Percentiles rank a stretch among this genome's conserved stretches.
phyloP scores from a whole-genome alignment of 805 yeast species.

The Candida boleticola region DNA sequence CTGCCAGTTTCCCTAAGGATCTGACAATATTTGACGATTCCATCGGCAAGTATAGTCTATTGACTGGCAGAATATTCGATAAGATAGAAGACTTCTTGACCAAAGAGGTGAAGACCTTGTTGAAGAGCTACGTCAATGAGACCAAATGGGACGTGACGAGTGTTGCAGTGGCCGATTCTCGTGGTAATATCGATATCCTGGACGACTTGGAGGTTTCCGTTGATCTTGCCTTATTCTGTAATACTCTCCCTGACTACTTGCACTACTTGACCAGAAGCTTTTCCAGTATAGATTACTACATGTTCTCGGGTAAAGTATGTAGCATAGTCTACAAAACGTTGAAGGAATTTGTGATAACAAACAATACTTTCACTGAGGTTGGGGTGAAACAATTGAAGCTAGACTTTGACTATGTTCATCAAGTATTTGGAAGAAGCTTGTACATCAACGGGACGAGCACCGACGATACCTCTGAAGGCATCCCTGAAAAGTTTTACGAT shows the following conservation, averaged over 20 bases:
- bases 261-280: slow-evolving; percentile 20
- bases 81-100: slow-evolving; percentile 31
- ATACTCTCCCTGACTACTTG: slow-evolving; percentile 25
- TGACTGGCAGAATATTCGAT: slow-evolving; percentile 16
- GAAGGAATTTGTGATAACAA: slow-evolving; percentile 38
- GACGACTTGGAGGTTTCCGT: slow-evolving; percentile 16
- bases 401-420: slow-evolving; percentile 25
- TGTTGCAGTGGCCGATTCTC: neutral
- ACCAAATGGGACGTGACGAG: slow-evolving; percentile 28
- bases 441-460: neutral
- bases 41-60: slow-evolving; percentile 19
- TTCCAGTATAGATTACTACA: slow-evolving; percentile 28
- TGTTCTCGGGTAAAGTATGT: slow-evolving; percentile 25
- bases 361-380: slow-evolving; percentile 30
- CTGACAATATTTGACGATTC: slow-evolving; percentile 30
- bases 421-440: neutral
- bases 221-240: slow-evolving; percentile 21
- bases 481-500: neutral
- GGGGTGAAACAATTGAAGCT: slow-evolving; percentile 33
- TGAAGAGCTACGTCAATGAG: slow-evolving; percentile 38
- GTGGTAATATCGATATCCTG: slow-evolving; percentile 5
- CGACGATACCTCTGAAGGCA: neutral
- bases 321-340: slow-evolving; percentile 26
- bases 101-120: slow-evolving; percentile 27
- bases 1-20: slow-evolving; percentile 12